These are phyloP conservation scores for Elaeagnus macrophylla DNA, from an alignment of 306 rosid species.

Conservation along the genomic window DNA sequence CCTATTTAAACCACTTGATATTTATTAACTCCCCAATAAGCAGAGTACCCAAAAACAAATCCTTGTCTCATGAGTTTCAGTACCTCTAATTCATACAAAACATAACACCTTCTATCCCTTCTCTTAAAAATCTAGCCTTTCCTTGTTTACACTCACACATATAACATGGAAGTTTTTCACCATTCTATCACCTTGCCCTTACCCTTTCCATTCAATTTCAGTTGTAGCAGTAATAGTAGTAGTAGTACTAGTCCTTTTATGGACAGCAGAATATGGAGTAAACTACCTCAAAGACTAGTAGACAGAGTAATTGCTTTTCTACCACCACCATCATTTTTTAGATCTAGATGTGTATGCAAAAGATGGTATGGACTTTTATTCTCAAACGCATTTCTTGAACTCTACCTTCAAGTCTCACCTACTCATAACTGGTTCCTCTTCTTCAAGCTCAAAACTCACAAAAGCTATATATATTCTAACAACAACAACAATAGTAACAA, in stretches of 20 bases:
- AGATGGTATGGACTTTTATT: constrained; percentile 78
- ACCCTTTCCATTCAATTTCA: constrained; percentile 29
- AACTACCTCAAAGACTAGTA: constrained; percentile 62
- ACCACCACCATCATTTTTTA: constrained; percentile 81
- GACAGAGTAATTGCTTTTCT: constrained; percentile 74
- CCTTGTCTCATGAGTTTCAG: not conserved
- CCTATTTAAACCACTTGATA: constrained; percentile 36
- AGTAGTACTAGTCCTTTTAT: constrained; percentile 37
- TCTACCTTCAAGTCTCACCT: constrained; percentile 57
- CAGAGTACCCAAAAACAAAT: constrained; percentile 6
- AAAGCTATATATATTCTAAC: constrained; percentile 40
- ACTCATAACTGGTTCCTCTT: constrained; percentile 71
- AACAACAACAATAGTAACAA: constrained; percentile 5
- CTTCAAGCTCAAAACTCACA: constrained; percentile 56
- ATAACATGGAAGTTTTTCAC: constrained; percentile 55
- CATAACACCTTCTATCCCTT: constrained; percentile 17
- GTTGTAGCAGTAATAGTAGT: constrained; percentile 7
- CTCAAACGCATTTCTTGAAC: constrained; percentile 53
- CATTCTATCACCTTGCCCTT: constrained; percentile 49
- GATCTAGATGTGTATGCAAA: constrained; percentile 79
- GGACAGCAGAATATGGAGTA: constrained; percentile 86
- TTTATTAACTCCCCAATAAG: not conserved
- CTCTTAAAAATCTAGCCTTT: constrained; percentile 8
- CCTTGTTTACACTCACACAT: constrained; percentile 4
- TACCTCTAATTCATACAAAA: constrained; percentile 13